A percentile compares a stretch with the other conserved stretches of the same genome.
Evolutionary conservation across 768 basidiomycete species (phyloP).

Genomic region (Mycena vulgaris): DNA sequence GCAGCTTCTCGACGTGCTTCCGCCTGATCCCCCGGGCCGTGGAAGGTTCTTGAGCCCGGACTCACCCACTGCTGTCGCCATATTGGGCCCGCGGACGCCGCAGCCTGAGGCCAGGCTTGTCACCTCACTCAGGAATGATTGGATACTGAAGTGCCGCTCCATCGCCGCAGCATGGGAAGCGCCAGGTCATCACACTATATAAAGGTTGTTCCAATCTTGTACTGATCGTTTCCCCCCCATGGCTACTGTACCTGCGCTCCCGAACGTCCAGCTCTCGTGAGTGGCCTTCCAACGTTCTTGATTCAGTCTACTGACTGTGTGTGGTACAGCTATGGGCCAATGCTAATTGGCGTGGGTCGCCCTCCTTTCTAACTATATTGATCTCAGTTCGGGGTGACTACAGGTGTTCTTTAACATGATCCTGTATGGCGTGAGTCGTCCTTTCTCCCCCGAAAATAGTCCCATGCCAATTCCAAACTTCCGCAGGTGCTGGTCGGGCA

Average conservation of each 20-base stretch:
- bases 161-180: too few relatives aligned
- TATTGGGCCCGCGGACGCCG: too few relatives aligned
- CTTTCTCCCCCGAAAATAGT: neutral
- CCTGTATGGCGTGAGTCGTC: constrained; percentile 22
- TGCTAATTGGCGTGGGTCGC: constrained; percentile 11
- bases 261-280: constrained; percentile 27
- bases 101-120: too few relatives aligned
- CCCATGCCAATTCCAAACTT: neutral
- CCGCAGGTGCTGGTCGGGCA: constrained; percentile 54
- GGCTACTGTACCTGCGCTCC: constrained; percentile 14
- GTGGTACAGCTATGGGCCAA: constrained; percentile 23
- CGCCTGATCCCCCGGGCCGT: too few relatives aligned
- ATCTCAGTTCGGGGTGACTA: neutral
- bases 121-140: too few relatives aligned
- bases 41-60: too few relatives aligned
- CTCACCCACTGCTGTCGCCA: too few relatives aligned
- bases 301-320: neutral
- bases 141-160: too few relatives aligned
- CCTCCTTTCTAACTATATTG: too few relatives aligned
- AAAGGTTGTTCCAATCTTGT: neutral
- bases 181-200: too few relatives aligned
- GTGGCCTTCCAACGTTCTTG: neutral
- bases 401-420: neutral
- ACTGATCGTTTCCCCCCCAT: constrained; percentile 4
- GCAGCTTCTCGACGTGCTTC: too few relatives aligned